A percentile compares a stretch with the other conserved stretches of the same genome.
These are phyloP conservation scores for Penstemon davidsonii DNA, from an alignment of 257 asterid genomes.

Conservation along the genomic window DNA sequence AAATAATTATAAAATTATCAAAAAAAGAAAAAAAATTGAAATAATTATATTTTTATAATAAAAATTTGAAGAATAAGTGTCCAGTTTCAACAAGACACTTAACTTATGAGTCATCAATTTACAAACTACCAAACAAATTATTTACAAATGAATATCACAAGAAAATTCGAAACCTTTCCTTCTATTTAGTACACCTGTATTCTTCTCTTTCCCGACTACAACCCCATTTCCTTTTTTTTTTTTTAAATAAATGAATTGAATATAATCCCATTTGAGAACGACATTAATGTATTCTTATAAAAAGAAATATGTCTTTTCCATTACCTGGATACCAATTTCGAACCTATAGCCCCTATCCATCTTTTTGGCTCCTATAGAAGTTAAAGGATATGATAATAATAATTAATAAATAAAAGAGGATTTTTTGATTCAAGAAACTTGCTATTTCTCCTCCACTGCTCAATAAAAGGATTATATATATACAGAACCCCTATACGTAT, in stretches of 20 bases:
- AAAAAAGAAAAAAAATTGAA: too few species aligned
- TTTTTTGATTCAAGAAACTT: too few species aligned
- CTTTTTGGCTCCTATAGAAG: slow-evolving; percentile 25
- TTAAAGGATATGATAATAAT: slow-evolving; percentile 8
- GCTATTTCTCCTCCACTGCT: slow-evolving; percentile 26
- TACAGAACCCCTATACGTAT: slow-evolving; percentile 8
- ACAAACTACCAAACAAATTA: too few species aligned
- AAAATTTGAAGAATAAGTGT: too few species aligned
- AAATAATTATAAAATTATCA: too few species aligned
- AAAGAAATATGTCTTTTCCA: slow-evolving; percentile 18
- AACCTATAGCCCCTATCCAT: slow-evolving; percentile 28
- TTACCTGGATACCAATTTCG: slow-evolving; percentile 22
- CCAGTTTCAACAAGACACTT: neutral
- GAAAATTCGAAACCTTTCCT: neutral
- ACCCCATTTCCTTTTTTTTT: neutral
- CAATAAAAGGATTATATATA: slow-evolving; percentile 22
- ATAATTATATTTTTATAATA: too few species aligned
- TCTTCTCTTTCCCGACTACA: neutral
- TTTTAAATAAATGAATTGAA: neutral
- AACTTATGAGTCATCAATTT: neutral
- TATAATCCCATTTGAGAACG: slow-evolving; percentile 7
- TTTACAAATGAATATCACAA: neutral
- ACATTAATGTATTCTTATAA: neutral
- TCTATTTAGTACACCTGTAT: neutral
- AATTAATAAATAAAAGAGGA: slow-evolving; percentile 5